Conservation (phyloP, 2,329 filamentous ascomycete genomes). For the Lachnellula occidentalis region DNA sequence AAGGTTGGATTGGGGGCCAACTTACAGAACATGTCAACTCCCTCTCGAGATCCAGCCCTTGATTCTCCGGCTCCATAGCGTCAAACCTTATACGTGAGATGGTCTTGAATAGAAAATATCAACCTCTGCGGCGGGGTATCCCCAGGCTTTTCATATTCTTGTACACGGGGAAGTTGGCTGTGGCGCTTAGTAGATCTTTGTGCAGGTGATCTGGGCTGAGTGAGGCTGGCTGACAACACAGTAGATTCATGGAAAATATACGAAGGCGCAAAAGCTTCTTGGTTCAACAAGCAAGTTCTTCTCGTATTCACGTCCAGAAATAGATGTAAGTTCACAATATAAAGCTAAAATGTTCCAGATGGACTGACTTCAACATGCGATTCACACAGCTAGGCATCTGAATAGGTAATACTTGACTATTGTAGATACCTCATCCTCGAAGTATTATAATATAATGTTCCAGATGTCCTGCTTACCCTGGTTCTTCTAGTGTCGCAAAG, state of each 20-base stretch:
- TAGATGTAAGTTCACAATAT: too few relatives aligned
- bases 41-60: constrained; percentile 71
- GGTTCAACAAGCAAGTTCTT: neutral
- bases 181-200: constrained; percentile 5
- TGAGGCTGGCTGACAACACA: constrained; percentile 1
- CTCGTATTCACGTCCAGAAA: neutral
- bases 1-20: constrained; percentile 24
- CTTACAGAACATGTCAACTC: constrained; percentile 93
- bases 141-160: constrained; percentile 3
- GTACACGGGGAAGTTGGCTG: constrained; percentile 9
- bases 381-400: too few relatives aligned
- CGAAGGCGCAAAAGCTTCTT: neutral
- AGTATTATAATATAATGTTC: too few relatives aligned
- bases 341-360: too few relatives aligned
- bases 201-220: neutral
- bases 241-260: neutral
- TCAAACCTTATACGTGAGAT: neutral
- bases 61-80: constrained; percentile 39
- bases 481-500: too few relatives aligned
- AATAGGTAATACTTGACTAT: too few relatives aligned
- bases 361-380: too few relatives aligned
- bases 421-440: too few relatives aligned
- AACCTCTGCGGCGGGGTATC: constrained; percentile 1
- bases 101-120: neutral
- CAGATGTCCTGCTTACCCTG: too few relatives aligned